Evolutionary conservation across 805 yeast genomes (phyloP).

Genomic region (Peterozyma xylosa): DNA sequence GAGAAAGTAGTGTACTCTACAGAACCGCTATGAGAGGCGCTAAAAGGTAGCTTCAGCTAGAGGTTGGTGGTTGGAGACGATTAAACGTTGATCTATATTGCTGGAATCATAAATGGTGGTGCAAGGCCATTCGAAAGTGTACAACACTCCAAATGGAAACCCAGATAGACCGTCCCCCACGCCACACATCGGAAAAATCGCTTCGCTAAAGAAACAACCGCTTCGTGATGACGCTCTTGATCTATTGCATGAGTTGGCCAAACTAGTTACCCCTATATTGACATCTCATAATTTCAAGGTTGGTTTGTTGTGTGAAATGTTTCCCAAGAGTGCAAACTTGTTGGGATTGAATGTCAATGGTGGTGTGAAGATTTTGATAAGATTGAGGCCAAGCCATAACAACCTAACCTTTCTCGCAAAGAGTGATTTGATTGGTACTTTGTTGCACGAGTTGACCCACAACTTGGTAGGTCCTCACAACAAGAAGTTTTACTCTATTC

Average conservation of each 20-base stretch:
- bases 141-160: slow-evolving; percentile 8
- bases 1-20: too few relatives aligned
- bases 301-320: slow-evolving; percentile 69
- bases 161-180: slow-evolving; percentile 23
- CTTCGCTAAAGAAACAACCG: slow-evolving; percentile 38
- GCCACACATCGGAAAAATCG: slow-evolving; percentile 22
- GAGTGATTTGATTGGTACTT: slow-evolving; percentile 66
- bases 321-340: slow-evolving; percentile 56
- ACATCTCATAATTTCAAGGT: slow-evolving; percentile 59
- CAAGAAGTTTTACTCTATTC: slow-evolving; percentile 51
- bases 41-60: too few relatives aligned
- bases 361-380: slow-evolving; percentile 65
- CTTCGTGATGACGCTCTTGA: slow-evolving; percentile 44
- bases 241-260: slow-evolving; percentile 61
- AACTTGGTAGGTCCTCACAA: slow-evolving; percentile 79
- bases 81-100: too few relatives aligned
- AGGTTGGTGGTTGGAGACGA: too few relatives aligned
- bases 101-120: slow-evolving; percentile 15
- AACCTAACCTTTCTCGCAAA: slow-evolving; percentile 49
- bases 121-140: slow-evolving; percentile 12
- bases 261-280: slow-evolving; percentile 72
- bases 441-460: slow-evolving; percentile 86
- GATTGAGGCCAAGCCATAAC: slow-evolving; percentile 58
- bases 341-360: slow-evolving; percentile 78
- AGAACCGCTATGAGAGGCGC: too few relatives aligned